Evolutionary conservation across 495 filamentous ascomycete species (phyloP).

Genomic region (Trichoderma reesei): DNA sequence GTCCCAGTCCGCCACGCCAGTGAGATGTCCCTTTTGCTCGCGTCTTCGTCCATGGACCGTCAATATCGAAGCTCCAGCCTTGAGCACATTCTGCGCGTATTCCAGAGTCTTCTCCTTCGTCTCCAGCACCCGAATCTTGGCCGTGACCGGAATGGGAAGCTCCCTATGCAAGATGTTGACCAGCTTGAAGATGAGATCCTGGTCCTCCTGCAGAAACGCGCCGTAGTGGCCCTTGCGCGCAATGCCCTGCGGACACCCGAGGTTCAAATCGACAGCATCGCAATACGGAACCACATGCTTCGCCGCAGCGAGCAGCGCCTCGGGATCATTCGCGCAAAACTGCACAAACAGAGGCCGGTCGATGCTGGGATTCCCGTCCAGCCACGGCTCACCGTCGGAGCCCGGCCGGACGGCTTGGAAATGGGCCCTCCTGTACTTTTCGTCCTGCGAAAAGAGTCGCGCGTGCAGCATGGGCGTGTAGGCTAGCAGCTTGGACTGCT

Average conservation of each 20-base stretch:
- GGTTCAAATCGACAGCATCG: conserved; percentile 92
- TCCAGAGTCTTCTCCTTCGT: conserved; percentile 75
- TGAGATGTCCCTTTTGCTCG: conserved; percentile 94
- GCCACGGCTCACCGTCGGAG: conserved; percentile 35
- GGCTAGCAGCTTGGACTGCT: conserved; percentile 53
- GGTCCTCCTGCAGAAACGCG: conserved; percentile 89
- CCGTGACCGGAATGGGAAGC: conserved; percentile 77
- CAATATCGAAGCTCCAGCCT: conserved; percentile 82
- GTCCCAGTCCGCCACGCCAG: conserved; percentile 86
- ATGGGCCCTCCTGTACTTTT: conserved; percentile 62
- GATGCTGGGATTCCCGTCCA: conserved; percentile 74
- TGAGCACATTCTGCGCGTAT: conserved; percentile 82
- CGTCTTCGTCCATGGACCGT: conserved; percentile 82
- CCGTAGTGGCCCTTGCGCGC: conserved; percentile 85
- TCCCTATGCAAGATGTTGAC: conserved; percentile 65
- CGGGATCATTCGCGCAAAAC: conserved; percentile 87
- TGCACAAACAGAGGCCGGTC: conserved; percentile 92
- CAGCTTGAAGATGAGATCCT: conserved; percentile 65
- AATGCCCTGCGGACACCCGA: conserved; percentile 97
- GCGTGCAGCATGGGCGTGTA: conserved; percentile 97
- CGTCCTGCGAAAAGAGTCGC: conserved; percentile 64
- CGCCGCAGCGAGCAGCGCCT: conserved; percentile 67
- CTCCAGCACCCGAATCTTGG: conserved; percentile 88
- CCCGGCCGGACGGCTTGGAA: conserved; percentile 43
- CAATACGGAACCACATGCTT: conserved; percentile 68